Evolutionary conservation across 2,329 filamentous ascomycete species (phyloP).

Genomic region (Dryadomyces quercivorus): DNA sequence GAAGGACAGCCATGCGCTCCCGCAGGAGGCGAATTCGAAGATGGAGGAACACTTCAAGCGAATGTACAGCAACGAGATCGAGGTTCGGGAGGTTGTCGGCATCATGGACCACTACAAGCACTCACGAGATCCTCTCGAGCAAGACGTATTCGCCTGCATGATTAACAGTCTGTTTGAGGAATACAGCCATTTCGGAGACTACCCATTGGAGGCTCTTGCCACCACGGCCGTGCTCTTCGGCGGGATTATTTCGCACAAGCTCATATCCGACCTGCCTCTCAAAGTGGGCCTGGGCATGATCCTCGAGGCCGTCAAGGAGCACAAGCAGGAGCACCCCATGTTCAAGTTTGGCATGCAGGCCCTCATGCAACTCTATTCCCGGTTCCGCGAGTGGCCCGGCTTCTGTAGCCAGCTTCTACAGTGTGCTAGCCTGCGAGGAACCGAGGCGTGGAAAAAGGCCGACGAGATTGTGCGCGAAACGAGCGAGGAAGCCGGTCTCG

Average conservation of each 20-base stretch:
- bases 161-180: slow-evolving; percentile 96
- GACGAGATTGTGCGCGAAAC: slow-evolving; percentile 65
- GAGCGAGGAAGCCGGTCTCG: slow-evolving; percentile 38
- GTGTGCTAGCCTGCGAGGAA: slow-evolving; percentile 70
- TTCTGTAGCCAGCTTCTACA: slow-evolving; percentile 79
- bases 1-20: slow-evolving; percentile 67
- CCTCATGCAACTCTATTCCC: slow-evolving; percentile 71
- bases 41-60: slow-evolving; percentile 98
- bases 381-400: slow-evolving; percentile 87
- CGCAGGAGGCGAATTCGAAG: slow-evolving; percentile 66
- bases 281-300: slow-evolving; percentile 97
- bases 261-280: slow-evolving; percentile 80
- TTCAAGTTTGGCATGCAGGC: slow-evolving; percentile 97
- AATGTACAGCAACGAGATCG: slow-evolving; percentile 89
- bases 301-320: slow-evolving; percentile 84
- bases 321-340: slow-evolving; percentile 75
- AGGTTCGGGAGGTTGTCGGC: slow-evolving; percentile 75
- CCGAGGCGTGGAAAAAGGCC: slow-evolving; percentile 72
- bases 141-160: slow-evolving; percentile 97
- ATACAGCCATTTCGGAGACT: slow-evolving; percentile 89
- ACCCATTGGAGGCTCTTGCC: slow-evolving; percentile 88
- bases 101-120: slow-evolving; percentile 78
- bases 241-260: slow-evolving; percentile 85
- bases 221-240: slow-evolving; percentile 95
- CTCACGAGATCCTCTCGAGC: slow-evolving; percentile 70